A percentile compares a stretch with the other conserved stretches of the same genome.
Evolutionary conservation across 805 yeast genomes (phyloP).

Genomic region (Ogataea chonburiensis): DNA sequence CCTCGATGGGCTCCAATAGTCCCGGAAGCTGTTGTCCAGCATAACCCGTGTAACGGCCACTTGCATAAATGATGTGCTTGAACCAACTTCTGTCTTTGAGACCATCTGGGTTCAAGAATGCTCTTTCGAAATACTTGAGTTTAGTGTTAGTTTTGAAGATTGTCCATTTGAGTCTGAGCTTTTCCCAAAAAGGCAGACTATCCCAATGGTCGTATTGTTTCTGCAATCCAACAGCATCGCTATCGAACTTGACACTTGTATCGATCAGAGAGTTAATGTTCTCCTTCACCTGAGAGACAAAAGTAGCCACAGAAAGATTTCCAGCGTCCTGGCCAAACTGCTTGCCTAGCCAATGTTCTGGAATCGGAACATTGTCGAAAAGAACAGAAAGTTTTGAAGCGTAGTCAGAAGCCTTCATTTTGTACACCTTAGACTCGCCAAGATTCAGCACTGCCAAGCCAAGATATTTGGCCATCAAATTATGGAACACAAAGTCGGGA

Average conservation of each 20-base stretch:
- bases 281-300: conserved; percentile 30
- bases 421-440: conserved; percentile 47
- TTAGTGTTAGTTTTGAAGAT: conserved; percentile 37
- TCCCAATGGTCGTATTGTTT: conserved; percentile 24
- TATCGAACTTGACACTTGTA: conserved; percentile 31
- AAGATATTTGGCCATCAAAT: conserved; percentile 50
- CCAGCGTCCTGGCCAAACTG: conserved; percentile 1
- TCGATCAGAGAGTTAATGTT: conserved; percentile 28
- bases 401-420: conserved; percentile 46
- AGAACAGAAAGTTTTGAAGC: conserved; percentile 48
- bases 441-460: conserved; percentile 51
- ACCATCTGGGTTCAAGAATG: conserved; percentile 47
- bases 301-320: conserved; percentile 21
- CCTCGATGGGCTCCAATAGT: conserved; percentile 53
- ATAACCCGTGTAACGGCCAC: conserved; percentile 60
- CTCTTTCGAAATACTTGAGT: conserved; percentile 43
- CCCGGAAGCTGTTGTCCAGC: conserved; percentile 60
- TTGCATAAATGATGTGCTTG: conserved; percentile 57
- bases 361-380: conserved; percentile 40
- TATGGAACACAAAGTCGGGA: conserved; percentile 60
- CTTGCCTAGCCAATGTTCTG: conserved; percentile 26
- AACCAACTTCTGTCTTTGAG: conserved; percentile 54
- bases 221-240: conserved; percentile 22
- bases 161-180: conserved; percentile 27
- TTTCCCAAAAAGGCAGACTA: conserved; percentile 27